Base-by-base conservation (phyloP, 208 protist species). In the Kentomonas sorsogonicus region DNA sequence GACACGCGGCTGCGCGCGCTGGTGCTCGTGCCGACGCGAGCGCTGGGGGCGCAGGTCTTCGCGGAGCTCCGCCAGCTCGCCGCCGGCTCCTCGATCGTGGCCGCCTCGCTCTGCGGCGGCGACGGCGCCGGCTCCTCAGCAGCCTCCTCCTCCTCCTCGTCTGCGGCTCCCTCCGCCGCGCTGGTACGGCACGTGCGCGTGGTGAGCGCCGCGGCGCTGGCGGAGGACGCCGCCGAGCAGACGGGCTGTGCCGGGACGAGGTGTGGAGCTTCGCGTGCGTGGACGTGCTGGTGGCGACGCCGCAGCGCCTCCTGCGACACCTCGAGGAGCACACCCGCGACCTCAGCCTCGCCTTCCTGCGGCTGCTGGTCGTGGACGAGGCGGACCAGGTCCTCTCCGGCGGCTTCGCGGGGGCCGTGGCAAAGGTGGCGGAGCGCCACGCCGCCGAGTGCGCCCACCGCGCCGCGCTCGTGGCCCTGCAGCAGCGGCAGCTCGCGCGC, bases 301-400 rank as follows among this genome's bases (percentile, higher is more conserved):
- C 89, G 30, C 83, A 95, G 57, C 72, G 81, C 0, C 69, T 95
- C 22, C 72, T 95, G 7, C 70, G 78, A 13, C 85, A 95, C 63
- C 68, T 92, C 13, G n/a, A n/a, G n/a, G 85, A 92, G 43, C 55
- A 56, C 57, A 90, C 82, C 13, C 57, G 55, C 16, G 84, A 80
- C 1, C 62, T 94, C 27, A 70, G 60, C 39, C 77, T 95, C 11
- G 63, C 57, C 0, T 44, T 63, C 33, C 72, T 95, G 30, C 79
- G 74, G 11, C 66, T 95, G 41, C 68, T 93, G 25, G 85, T 95
- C 38, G 86, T 95, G 39, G 89, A 95, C 63, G 89, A 95, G 61
- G 89, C 89, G 5, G 89, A 95, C 50, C 83, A 95, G 50, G 83
- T 95, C 0, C 77, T 95, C 15, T 67, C 69, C 2, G 85, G 88